Base-by-base conservation (phyloP, 345 rosid species). In the Corymbia maculata region DNA sequence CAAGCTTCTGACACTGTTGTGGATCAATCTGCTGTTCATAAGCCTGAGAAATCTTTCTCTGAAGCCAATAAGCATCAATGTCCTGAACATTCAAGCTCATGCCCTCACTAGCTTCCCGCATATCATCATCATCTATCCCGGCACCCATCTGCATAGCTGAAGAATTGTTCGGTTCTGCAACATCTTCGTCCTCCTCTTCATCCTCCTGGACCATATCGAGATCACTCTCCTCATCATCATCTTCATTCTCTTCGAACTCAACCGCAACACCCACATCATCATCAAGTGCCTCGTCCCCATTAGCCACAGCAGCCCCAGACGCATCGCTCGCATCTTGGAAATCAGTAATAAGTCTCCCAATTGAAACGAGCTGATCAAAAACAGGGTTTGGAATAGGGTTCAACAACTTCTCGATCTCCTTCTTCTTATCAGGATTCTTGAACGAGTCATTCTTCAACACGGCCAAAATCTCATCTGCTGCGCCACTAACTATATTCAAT, bases 41-140 rank as follows among this genome's bases (percentile, higher is more conserved):
- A 88, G 98, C 96, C 92, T 94, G 98, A 59, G 99, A 96, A 85
- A 97, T 94, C 94, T 96, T 95, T 91, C 99, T 94, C 91, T 97
- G 98, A 79, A 97, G 98, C 98, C 99, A 97, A 92, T 97, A 96
- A 51, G 99, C 98, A 93, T 97, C 99, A 89, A 98, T 95, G 51
- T 96, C 99, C 94, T 96, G 99, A 75, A 96, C 99, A 92, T 95
- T 96, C 79, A 97, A 92, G 90, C 89, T 89, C 87, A 91, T 89
- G 22, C 98, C 98, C 92, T 95, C 98, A 80, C 94, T 91, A 7
- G 93, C 97, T 87, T 94, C 97, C 86, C 88, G 92, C 88, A 89
- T 88, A 44, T 95, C 98, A 87, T 95, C 97, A 85, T 96, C 99
- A 90, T 96, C 95, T 45, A 94, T 91, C 88, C 95, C 95, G 51